Base-by-base conservation (phyloP, 495 filamentous ascomycete species). In the Cudoniella acicularis region DNA sequence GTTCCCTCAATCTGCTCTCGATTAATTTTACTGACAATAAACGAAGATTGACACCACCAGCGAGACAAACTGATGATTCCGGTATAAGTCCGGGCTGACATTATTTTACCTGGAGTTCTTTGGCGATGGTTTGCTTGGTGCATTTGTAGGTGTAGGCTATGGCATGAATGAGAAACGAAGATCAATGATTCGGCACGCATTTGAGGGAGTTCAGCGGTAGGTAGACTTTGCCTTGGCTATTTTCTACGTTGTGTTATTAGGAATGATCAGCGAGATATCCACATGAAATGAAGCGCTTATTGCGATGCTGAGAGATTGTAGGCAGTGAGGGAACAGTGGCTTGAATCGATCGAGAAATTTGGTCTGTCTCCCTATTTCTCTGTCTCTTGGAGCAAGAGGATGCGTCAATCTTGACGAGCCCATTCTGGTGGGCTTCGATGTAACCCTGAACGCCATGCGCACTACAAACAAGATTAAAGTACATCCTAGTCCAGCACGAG, bases 1-100 rank as follows among this genome's bases (percentile, higher is more conserved):
- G 87, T 77, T 36, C 25, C 49, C 20, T 24, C 23, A 10, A 25
- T 24, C 42, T n/a, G 11, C 13, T 4, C 46, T 40, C 1, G 25
- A 20, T 23, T 6, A 0, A 2, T 23, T 16, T 50, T 25, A 21
- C 22, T 48, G 27, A 58, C 21, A n/a, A 24, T 16, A 54, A n/a
- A 18, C 20, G 1, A 30, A 60, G 57, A 27, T 49, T 53, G 23
- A 58, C 56, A 42, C 27, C 48, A 17, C 56, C 56, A 20, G 18
- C 22, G 11, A 10, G n/a, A 46, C 41, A 13, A 36, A 13, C 4
- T 13, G 30, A 36, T 4, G 30, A 36, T 4, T 4, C 30, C 13
- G 13, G 6, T 4, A 36, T 4, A 4, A 36, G 6, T 36, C 13
- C 13, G 13, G 30, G 30, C 4, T 36, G 30, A 36, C 4, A 4